These are phyloP conservation scores for Lentinula lateritia DNA, from an alignment of 768 basidiomycete species.

Conservation along the genomic window DNA sequence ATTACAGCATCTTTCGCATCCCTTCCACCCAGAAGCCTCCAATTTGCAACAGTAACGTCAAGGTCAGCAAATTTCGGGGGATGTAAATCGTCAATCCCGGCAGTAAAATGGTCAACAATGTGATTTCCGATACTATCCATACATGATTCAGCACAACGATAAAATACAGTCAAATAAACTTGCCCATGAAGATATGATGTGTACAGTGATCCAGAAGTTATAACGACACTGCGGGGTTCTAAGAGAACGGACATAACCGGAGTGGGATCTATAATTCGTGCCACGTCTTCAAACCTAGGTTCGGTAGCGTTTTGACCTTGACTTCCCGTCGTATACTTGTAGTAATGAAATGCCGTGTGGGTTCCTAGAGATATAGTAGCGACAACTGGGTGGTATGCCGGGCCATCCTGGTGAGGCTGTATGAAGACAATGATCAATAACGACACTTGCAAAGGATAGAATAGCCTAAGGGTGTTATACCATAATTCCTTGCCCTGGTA, in stretches of 20 bases:
- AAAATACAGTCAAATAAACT: slow-evolving; percentile 5
- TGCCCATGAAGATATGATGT: slow-evolving; percentile 70
- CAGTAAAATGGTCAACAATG: slow-evolving; percentile 40
- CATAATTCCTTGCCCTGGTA: slow-evolving; percentile 90
- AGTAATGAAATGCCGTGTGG: slow-evolving; percentile 80
- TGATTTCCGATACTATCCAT: slow-evolving; percentile 50
- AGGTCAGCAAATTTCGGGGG: slow-evolving; percentile 23
- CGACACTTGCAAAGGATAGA: background rate
- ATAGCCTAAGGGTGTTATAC: slow-evolving; percentile 30
- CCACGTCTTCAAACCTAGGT: slow-evolving; percentile 19
- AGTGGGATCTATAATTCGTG: slow-evolving; percentile 52
- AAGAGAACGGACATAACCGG: slow-evolving; percentile 73
- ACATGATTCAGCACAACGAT: background rate
- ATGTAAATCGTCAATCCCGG: slow-evolving; percentile 15
- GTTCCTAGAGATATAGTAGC: slow-evolving; percentile 88
- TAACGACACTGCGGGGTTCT: slow-evolving; percentile 80
- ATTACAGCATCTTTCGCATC: slow-evolving; percentile 29
- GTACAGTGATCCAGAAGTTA: slow-evolving; percentile 70
- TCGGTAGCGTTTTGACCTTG: slow-evolving; percentile 14
- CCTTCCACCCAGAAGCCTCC: slow-evolving; percentile 39
- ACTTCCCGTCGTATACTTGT: slow-evolving; percentile 44
- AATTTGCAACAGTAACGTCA: slow-evolving; percentile 50
- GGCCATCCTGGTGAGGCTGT: slow-evolving; percentile 91
- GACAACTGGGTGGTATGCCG: slow-evolving; percentile 81
- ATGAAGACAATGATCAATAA: background rate